Evolutionary conservation across 257 asterid genomes (phyloP).

Genomic region (Primulina eburnea): DNA sequence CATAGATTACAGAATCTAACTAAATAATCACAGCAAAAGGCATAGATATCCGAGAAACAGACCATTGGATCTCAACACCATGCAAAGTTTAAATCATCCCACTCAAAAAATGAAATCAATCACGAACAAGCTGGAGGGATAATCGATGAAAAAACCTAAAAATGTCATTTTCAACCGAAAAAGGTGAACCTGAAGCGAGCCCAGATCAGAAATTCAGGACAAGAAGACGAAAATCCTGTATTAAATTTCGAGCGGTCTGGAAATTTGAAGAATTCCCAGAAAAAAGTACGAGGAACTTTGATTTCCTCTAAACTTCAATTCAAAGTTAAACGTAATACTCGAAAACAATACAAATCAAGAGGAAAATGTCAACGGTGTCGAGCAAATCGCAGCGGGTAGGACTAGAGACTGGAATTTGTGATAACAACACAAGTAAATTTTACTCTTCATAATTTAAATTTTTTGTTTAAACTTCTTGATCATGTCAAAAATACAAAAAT

Average conservation of each 20-base stretch:
- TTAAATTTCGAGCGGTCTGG: constrained; percentile 7
- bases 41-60: constrained; percentile 13
- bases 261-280: constrained; percentile 20
- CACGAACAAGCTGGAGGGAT: not conserved
- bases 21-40: constrained; percentile 16
- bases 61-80: constrained; percentile 24
- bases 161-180: constrained; percentile 10
- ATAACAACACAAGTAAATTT: too few species aligned
- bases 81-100: constrained; percentile 2
- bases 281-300: not conserved
- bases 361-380: not conserved
- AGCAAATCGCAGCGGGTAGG: not conserved
- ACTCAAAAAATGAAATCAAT: constrained; percentile 6
- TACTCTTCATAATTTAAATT: too few species aligned
- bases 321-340: not conserved
- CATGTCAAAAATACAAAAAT: too few species aligned
- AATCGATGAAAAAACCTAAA: not conserved
- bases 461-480: too few species aligned
- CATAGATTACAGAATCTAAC: constrained; percentile 48
- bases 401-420: not conserved
- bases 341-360: not conserved
- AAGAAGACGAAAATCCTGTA: constrained; percentile 3
- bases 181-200: constrained; percentile 22
- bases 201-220: constrained; percentile 23
- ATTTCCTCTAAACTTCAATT: constrained; percentile 15